phyloP scores from a whole-genome alignment of 1,139 yeast species.

The Diutina sp. region DNA sequence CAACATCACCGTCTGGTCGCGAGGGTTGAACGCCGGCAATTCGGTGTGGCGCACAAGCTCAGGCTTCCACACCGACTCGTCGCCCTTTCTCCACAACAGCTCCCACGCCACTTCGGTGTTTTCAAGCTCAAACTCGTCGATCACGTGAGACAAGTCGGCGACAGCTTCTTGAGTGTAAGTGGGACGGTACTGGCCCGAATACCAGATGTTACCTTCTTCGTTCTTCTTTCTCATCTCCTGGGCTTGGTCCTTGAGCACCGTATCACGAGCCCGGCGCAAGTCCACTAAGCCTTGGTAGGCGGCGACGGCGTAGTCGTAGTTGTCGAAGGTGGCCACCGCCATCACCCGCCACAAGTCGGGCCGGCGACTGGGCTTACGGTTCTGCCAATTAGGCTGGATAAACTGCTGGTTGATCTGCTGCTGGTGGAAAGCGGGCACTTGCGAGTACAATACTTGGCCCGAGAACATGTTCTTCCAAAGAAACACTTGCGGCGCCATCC shows the following conservation, averaged over 20 bases:
- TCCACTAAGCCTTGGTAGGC: slow-evolving; percentile 67
- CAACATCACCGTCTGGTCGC: slow-evolving; percentile 51
- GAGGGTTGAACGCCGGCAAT: slow-evolving; percentile 49
- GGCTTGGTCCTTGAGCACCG: slow-evolving; percentile 44
- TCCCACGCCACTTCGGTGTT: slow-evolving; percentile 63
- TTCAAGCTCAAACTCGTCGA: slow-evolving; percentile 45
- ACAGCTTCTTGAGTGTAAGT: slow-evolving; percentile 86
- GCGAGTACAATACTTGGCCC: slow-evolving; percentile 86
- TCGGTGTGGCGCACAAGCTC: slow-evolving; percentile 44
- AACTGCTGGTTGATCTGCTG: slow-evolving; percentile 65
- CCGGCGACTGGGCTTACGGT: slow-evolving; percentile 67
- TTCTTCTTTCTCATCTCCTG: slow-evolving; percentile 59
- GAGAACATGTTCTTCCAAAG: slow-evolving; percentile 74
- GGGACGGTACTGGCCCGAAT: slow-evolving; percentile 78
- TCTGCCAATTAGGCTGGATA: slow-evolving; percentile 78
- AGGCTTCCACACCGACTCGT: slow-evolving; percentile 47
- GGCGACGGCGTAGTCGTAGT: slow-evolving; percentile 55
- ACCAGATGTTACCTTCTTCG: slow-evolving; percentile 75
- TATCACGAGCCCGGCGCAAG: slow-evolving; percentile 63
- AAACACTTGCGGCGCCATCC: slow-evolving; percentile 70
- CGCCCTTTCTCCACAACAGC: slow-evolving; percentile 77
- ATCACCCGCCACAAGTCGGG: slow-evolving; percentile 84
- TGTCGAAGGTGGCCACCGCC: slow-evolving; percentile 68
- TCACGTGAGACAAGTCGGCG: slow-evolving; percentile 67
- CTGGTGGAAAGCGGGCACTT: slow-evolving; percentile 59